Base-by-base conservation (phyloP, 306 rosid species). In the Quercus aquifolioides region DNA sequence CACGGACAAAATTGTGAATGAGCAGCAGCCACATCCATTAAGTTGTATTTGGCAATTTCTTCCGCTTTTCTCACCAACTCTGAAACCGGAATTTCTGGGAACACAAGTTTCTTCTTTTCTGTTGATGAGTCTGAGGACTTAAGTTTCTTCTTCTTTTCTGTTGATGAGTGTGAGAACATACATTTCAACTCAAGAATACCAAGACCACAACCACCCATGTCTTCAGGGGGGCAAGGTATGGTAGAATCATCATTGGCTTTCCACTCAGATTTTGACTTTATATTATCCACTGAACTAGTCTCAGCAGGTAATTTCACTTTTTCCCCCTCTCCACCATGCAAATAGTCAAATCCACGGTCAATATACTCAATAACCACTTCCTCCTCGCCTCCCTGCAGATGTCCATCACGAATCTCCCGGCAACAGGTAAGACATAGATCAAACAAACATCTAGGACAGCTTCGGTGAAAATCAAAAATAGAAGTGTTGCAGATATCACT, bases 351-450 rank as follows among this genome's bases (percentile, higher is more conserved):
- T 2, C 92, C 93, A 28, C 19, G 77, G n/a, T 1, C 25, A 79
- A 82, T 75, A 85, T 85, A 86, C 9, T 74, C 81, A 60, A 81
- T 8, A 28, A 59, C 33, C 75, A 81, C 63, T 69, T 91, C 91
- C 71, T 84, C 89, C 23, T 77, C 77, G 71, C 89, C 86, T 5
- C 92, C 91, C 56, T 80, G 81, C 78, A 92, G 80, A 20, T 84
- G 43, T 18, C 94, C 97, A 41, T 81, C 81, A 58, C 90, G 87
- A 72, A 94, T 89, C 86, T 94, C 99, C n/a, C 64, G 76, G 74
- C 98, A 94, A 88, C 99, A 94, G 55, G 46, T 64, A 17, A 94
- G 89, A 79, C 97, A 94, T 30, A 94, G 88, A 85, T 94, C 99
- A 65, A 89, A 91, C 8, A 87, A 72, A 79, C 99, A 94, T 35